Base-by-base conservation (phyloP, 805 yeast species). In the Cyberlindnera nakhonratchasimensis region DNA sequence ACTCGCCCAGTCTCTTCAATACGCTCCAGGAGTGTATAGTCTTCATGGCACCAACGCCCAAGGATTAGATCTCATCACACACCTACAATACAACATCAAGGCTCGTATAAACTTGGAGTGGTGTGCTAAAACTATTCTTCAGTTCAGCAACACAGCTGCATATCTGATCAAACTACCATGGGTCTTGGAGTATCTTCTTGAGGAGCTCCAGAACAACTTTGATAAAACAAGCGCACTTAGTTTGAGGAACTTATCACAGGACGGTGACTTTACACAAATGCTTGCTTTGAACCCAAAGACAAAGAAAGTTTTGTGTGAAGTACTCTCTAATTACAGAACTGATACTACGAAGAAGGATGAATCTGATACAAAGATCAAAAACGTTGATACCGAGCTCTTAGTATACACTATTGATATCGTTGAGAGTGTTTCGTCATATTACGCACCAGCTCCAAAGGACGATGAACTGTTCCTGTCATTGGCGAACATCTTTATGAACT, bases 181-280 rank as follows among this genome's bases (percentile, higher is more conserved):
- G 62, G 52, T 52, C 3, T 17, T 57, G 19, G 59, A 57, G 1
- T 51, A 47, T 24, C 36, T 57, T n/a, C 36, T 57, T 17, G 46
- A 37, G 5, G 52, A 52, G 3, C 34, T 56, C 2, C 41, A 40
- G 12, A 23, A 34, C 11, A 50, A 40, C 17, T 41, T 46, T n/a
- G 48, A 52, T 31, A 55, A 54, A 40, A 48, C 53, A 6, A 36
- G 53, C 34, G 61, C 61, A 3, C 40, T 93, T 32, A 76, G 86
- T 16, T 66, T 93, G 43, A 73, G 98, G 57, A 93, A 93, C 62
- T 65, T 86, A 34, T 77, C 86, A 3, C 95, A 91, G 58, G 96
- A 89, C 59, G 74, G 85, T 11, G 83, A 75, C 34, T 85, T 87
- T 55, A 93, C 95, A 31, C 88, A 85, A 58, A 71, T 82, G 56